Conservation (phyloP, 2,329 filamentous ascomycete genomes). For the Penicillium decumbens region DNA sequence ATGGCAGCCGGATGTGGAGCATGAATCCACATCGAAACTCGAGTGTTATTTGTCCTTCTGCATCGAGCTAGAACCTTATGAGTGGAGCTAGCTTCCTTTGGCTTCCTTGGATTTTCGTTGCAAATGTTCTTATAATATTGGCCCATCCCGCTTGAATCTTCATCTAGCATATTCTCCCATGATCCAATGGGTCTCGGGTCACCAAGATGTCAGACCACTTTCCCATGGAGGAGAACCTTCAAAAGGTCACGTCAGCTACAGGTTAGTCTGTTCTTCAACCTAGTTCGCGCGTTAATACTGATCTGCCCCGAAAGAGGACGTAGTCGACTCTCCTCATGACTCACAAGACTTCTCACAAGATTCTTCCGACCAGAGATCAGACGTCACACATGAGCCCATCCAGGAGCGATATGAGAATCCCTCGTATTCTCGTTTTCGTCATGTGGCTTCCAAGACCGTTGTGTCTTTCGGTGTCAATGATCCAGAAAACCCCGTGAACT, state of each 20-base stretch:
- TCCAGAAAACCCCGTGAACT: conserved; percentile 34
- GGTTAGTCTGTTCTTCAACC: conserved; percentile 8
- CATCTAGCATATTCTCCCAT: conserved; percentile 1
- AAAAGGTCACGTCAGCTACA: conserved; percentile 18
- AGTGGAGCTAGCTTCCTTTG: conserved; percentile 7
- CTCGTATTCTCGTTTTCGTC: conserved; percentile 29
- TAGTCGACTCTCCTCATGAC: conserved; percentile 10
- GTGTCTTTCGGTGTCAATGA: conserved; percentile 35
- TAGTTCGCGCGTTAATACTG: not conserved
- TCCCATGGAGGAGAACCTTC: conserved; percentile 15
- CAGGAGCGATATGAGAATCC: conserved; percentile 26
- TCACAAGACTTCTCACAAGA: conserved; percentile 10
- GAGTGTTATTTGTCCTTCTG: conserved; percentile 13
- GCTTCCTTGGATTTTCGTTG: conserved; percentile 5
- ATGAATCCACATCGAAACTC: conserved; percentile 9
- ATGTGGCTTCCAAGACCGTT: conserved; percentile 35
- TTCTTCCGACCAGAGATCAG: conserved; percentile 16
- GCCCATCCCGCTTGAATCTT: conserved; percentile 10
- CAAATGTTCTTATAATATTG: conserved; percentile 11
- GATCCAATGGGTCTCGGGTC: conserved; percentile 2
- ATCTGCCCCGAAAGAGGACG: conserved; percentile 7
- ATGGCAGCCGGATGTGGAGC: conserved; percentile 14
- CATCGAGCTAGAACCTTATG: conserved; percentile 10
- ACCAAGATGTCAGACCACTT: conserved; percentile 17
- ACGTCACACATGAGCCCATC: conserved; percentile 22